These are phyloP conservation scores for Phaeophleospora eucalypticola DNA, from an alignment of 2,329 filamentous ascomycete species.

Conservation along the genomic window DNA sequence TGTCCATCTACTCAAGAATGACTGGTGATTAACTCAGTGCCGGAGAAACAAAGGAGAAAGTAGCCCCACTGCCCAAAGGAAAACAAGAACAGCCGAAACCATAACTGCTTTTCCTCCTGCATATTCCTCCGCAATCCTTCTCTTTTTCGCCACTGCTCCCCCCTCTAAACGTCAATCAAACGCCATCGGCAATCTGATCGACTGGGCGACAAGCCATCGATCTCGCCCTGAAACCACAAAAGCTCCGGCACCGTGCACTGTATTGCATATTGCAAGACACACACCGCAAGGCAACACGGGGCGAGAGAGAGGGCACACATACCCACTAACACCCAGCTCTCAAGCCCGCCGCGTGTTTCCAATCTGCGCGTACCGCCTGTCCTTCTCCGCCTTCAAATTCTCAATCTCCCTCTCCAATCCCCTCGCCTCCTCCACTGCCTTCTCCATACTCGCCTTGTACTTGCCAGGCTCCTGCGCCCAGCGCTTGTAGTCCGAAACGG, in stretches of 20 bases:
- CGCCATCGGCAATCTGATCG: not conserved
- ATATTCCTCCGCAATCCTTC: not conserved
- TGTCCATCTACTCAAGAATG: not conserved
- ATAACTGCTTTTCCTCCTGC: no score
- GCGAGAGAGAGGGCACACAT: no score
- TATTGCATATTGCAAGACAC: no score
- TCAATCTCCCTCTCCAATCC: slow-evolving; percentile 66
- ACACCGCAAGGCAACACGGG: no score
- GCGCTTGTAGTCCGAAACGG: slow-evolving; percentile 68
- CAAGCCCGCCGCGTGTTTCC: slow-evolving; percentile 21
- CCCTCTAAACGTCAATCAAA: not conserved
- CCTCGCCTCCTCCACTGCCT: slow-evolving; percentile 68
- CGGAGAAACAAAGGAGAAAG: not conserved
- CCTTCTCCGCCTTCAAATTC: slow-evolving; percentile 47
- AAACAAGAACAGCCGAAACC: not conserved
- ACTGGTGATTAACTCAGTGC: not conserved
- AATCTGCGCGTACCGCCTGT: slow-evolving; percentile 22
- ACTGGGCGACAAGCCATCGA: no score
- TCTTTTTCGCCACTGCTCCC: not conserved
- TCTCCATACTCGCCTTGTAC: slow-evolving; percentile 58
- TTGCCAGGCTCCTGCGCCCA: slow-evolving; percentile 69
- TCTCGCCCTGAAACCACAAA: no score
- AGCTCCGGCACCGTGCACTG: no score
- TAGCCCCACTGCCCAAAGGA: not conserved
- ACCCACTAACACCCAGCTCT: no score